Percentiles rank a stretch among this genome's conserved stretches.
phyloP scores from a whole-genome alignment of 306 rosid species.

The Macrotyloma uniflorum region DNA sequence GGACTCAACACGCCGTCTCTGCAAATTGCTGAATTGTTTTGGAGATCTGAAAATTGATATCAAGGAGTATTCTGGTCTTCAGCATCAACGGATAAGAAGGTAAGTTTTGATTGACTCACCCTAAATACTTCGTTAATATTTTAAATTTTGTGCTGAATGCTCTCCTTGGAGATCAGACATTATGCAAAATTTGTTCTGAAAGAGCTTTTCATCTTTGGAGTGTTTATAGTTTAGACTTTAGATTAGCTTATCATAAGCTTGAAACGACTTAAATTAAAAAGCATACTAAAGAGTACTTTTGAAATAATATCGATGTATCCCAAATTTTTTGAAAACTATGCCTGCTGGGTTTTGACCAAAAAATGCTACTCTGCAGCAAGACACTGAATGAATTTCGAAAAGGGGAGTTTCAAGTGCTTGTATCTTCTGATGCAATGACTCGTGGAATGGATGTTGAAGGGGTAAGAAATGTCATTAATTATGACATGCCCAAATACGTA shows the following conservation, averaged over 20 bases:
- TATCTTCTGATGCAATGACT: slow-evolving; percentile 96
- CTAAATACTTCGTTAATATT: slow-evolving; percentile 4
- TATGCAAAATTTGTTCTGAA: neutral
- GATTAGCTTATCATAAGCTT: neutral
- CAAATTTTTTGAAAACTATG: neutral
- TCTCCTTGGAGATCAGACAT: neutral
- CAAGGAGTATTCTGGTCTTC: slow-evolving; percentile 87
- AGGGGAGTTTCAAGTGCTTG: slow-evolving; percentile 86
- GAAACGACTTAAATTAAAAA: neutral
- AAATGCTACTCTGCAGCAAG: slow-evolving; percentile 59
- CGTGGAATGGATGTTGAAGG: slow-evolving; percentile 99
- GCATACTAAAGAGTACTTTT: neutral
- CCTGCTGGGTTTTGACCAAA: slow-evolving; percentile 20
- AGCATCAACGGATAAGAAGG: slow-evolving; percentile 90
- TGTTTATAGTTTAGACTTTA: neutral
- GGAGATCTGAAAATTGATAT: slow-evolving; percentile 64
- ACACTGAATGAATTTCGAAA: slow-evolving; percentile 75
- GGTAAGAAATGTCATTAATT: slow-evolving; percentile 81
- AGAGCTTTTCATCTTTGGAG: slow-evolving; percentile 14
- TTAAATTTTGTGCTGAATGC: slow-evolving; percentile 7
- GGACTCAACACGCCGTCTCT: slow-evolving; percentile 86
- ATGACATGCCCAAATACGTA: slow-evolving; percentile 75
- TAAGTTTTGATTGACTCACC: slow-evolving; percentile 28
- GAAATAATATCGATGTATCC: slow-evolving; percentile 18
- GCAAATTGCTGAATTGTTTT: slow-evolving; percentile 77